Evolutionary conservation across 179 eudicot genomes (phyloP).

Genomic region (Spergularia azorica): DNA sequence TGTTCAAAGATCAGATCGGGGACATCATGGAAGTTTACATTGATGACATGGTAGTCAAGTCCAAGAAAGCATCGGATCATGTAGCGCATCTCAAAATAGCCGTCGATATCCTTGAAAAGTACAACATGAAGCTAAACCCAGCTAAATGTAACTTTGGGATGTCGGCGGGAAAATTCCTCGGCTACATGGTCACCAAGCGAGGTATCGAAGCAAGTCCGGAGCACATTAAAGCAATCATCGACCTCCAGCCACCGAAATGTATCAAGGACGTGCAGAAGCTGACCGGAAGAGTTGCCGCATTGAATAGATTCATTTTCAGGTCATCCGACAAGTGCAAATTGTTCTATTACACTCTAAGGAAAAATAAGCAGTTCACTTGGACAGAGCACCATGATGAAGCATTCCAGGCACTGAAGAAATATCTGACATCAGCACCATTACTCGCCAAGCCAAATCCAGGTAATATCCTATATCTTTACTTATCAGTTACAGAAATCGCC

Average conservation of each 20-base stretch:
- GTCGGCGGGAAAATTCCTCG: conserved; percentile 6
- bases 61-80: no score
- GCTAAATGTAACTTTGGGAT: conserved; percentile 5
- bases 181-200: conserved; percentile 2
- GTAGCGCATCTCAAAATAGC: no score
- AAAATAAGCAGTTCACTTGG: background rate
- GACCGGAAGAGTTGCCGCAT: background rate
- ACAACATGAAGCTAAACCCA: conserved; percentile 16
- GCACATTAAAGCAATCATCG: background rate
- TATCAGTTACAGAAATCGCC: background rate
- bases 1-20: no score
- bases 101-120: no score
- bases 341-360: background rate
- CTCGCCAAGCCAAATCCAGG: background rate
- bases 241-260: background rate
- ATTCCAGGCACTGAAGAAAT: background rate
- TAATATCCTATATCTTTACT: background rate
- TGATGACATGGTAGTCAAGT: no score
- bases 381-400: background rate
- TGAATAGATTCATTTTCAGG: background rate
- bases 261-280: background rate
- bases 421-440: background rate
- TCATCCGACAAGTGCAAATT: background rate
- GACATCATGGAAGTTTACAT: no score
- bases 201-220: conserved; percentile 13